Base-by-base conservation (phyloP, 78 protist genomes). In the Tieghemostelium lacteum region DNA sequence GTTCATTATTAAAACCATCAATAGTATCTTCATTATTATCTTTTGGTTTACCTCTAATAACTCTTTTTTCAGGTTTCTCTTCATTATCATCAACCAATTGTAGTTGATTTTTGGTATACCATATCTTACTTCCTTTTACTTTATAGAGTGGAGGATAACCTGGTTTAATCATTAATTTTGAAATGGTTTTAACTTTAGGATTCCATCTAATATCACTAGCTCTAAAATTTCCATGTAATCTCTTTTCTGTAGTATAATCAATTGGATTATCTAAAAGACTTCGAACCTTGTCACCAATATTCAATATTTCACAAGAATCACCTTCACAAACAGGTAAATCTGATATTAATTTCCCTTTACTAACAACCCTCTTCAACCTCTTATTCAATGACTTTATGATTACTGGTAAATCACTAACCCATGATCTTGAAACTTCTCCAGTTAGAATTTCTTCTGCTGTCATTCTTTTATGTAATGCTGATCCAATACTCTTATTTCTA, bases 261-360 rank as follows among this genome's bases (percentile, higher is more conserved):
- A 49, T 49, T 16, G 55, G 55, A n/a, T 65, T 40, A 37, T 65
- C 72, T 24, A 65, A 65, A 17, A 24, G 1, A 16, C 16, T 40
- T 16, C 72, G 39, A 22, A 65, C 45, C 37, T 31, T 65, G 7
- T 33, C 33, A 24, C 72, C 72, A 17, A 20, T 10, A 16, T 2
- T 40, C 37, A 65, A 37, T 65, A 65, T 16, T 1, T 65, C 37
- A 65, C 72, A 65, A 28, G 45, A 65, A 37, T 65, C 72, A 37
- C 45, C 72, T 28, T 3, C 4, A 2, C 72, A 37, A 2, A 3
- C 14, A 14, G 34, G 29, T 2, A 20, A 12, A 24, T 12, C 20
- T 61, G n/a, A 22, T 29, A 61, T 1, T 24, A 8, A 22, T 37
- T 65, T 65, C 37, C 8, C 16, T 1, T 1, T 33, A 19, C 33